Base-by-base conservation (phyloP, 148 eudicot genomes). In the Chenopodium album region DNA sequence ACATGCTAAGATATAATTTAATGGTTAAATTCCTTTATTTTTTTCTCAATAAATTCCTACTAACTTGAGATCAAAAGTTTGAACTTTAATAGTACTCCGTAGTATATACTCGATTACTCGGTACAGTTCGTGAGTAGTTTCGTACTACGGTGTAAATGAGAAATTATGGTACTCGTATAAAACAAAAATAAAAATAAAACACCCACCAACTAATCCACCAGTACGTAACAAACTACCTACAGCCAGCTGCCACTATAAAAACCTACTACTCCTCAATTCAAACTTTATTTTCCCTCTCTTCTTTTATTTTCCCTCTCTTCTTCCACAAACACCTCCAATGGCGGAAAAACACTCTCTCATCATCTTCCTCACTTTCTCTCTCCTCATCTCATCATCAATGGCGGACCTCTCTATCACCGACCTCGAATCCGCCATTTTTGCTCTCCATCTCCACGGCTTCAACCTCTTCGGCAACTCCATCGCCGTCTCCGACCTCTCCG, bases 401-500 rank as follows among this genome's bases (percentile, higher is more conserved):
- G 64, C 76, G n/a, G 77, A 41, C 29, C 60, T 81, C 37, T 44
- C 78, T 20, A 48, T 52, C 34, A 6, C 31, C 31, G 87, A 88
- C 22, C 71, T 82, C 70, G 87, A 84, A 23, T 7, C 85, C 50
- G 82, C 84, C 80, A 78, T 85, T 17, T 47, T 37, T 13, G 50
- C 85, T 20, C 89, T 89, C 82, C 76, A 84, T n/a, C 17, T 64
- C 32, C 68, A 47, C 76, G 88, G 86, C 65, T 83, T 85, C 85
- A 66, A 74, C 14, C 91, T 88, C 86, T 86, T 88, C 82, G 80
- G 83, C 20, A 89, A 87, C 88, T 88, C 89, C 78, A 85, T 89
- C 59, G 68, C 85, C 76, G 85, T 86, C 75, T 85, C 91, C 78
- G 88, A 89, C 72, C 86, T 89, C 85, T 81, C 81, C 46, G 78